Percentiles rank a stretch among this genome's conserved stretches.
These are phyloP conservation scores for Pseudopyrenochaeta lycopersici DNA, from an alignment of 2,329 filamentous ascomycete genomes.

Conservation along the genomic window DNA sequence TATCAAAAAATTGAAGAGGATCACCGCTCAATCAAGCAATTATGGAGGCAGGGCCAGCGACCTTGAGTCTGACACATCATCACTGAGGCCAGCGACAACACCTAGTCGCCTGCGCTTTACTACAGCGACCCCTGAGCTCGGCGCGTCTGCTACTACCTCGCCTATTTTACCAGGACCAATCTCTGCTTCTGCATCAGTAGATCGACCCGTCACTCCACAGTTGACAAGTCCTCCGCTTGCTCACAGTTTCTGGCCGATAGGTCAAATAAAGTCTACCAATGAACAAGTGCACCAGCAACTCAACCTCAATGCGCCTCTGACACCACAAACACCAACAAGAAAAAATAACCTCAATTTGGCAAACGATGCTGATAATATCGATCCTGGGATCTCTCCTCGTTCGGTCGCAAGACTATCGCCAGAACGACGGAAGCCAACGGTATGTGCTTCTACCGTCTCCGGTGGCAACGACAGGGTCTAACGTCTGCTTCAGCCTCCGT, in stretches of 20 bases:
- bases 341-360: constrained; percentile 15
- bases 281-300: constrained; percentile 14
- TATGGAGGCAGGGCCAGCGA: constrained; percentile 35
- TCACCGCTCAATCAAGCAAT: constrained; percentile 32
- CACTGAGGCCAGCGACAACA: constrained; percentile 33
- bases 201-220: constrained; percentile 23
- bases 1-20: constrained; percentile 45
- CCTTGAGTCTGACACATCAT: constrained; percentile 39
- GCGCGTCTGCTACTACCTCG: constrained; percentile 26
- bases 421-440: constrained; percentile 34
- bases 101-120: constrained; percentile 28
- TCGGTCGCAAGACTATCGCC: constrained; percentile 29
- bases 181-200: constrained; percentile 14
- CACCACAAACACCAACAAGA: constrained; percentile 27
- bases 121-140: constrained; percentile 26
- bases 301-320: constrained; percentile 17
- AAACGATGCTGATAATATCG: constrained; percentile 25
- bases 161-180: constrained; percentile 22
- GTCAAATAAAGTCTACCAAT: constrained; percentile 3
- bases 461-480: constrained; percentile 10
- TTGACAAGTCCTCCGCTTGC: constrained; percentile 9
- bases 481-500: constrained; percentile 27
- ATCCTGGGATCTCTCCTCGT: constrained; percentile 32
- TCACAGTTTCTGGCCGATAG: constrained; percentile 13
- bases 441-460: constrained; percentile 20